Base-by-base conservation (phyloP, 169 alveolate genomes). In the Toxoplasma gondii region DNA sequence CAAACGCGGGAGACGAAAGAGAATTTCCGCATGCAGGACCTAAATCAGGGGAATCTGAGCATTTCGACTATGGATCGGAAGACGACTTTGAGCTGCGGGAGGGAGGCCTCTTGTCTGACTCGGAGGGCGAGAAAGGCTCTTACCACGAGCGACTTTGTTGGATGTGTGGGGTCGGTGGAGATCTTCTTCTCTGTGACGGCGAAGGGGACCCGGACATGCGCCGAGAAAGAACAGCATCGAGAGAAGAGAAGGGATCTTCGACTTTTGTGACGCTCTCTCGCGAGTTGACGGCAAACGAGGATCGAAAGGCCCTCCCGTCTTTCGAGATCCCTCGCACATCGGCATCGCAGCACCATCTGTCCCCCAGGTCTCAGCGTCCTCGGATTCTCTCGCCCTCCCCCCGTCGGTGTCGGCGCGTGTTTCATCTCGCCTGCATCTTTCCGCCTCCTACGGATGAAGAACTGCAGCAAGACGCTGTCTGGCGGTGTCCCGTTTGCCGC, bases 131-230 rank as follows among this genome's bases (percentile, higher is more conserved):
- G 2, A 45, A 78, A n/a, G 88, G 70, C 64, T 7, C 88, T 69
- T 53, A 43, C 95, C 90, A 82, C 67, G 90, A 82, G 5, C 90
- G 90, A 0, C 67, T 82, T 34, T 82, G 90, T 67, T 82, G 90
- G 90, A 43, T 82, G 69, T 82, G 90, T 36, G 90, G 90, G 34
- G 90, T 82, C 53, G 90, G 90, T 9, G 90, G 90, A 12, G 90
- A 82, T 41, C 64, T 82, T 24, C n/a, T 82, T 4, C 64, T 82
- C n/a, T 82, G 90, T 67, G 90, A 82, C 90, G 90, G 90, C n/a
- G 69, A 82, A 9, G 88, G 58, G 58, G 74, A 27, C 9, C 74
- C 24, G 74, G n/a, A 27, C 7, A 16, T 4, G 74, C 22, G n/a
- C 29, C 24, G 34, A 64, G 34, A 74, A 12, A 36, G 39, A 31